Percentiles rank a stretch among this genome's conserved stretches.
phyloP scores from a whole-genome alignment of 2,329 filamentous ascomycete genomes.

The Onygenales sp. region DNA sequence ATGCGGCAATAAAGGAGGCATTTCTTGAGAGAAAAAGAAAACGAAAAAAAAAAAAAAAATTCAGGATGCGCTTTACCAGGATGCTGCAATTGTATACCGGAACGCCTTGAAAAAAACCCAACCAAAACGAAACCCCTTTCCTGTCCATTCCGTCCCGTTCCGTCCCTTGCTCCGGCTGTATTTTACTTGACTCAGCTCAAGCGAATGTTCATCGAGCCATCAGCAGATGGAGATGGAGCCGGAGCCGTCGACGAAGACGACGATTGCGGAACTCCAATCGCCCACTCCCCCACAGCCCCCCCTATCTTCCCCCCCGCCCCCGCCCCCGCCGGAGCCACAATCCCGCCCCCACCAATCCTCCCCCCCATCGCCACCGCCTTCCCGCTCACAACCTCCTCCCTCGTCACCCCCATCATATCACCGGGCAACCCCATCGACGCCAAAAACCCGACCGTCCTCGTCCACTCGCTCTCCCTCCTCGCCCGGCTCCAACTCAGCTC shows the following conservation, averaged over 20 bases:
- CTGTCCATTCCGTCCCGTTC: neutral
- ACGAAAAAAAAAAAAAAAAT: neutral
- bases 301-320: neutral
- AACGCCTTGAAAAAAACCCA: neutral
- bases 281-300: neutral
- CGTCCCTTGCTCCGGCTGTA: neutral
- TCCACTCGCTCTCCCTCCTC: constrained; percentile 65
- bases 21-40: neutral
- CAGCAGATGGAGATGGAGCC: neutral
- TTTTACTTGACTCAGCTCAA: neutral
- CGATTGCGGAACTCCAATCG: neutral
- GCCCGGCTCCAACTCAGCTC: constrained; percentile 62
- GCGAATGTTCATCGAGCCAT: neutral
- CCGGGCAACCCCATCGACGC: constrained; percentile 1
- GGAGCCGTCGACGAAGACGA: neutral
- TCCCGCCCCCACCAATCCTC: neutral
- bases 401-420: constrained; percentile 3
- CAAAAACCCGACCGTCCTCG: constrained; percentile 45
- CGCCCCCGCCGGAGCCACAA: neutral
- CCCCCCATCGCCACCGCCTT: neutral
- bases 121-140: neutral
- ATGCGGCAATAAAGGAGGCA: no score
- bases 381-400: constrained; percentile 2
- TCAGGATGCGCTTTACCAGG: neutral
- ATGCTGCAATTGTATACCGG: neutral